Evolutionary conservation across 2,329 filamentous ascomycete species (phyloP).

Genomic region (Chaetomium sp.): DNA sequence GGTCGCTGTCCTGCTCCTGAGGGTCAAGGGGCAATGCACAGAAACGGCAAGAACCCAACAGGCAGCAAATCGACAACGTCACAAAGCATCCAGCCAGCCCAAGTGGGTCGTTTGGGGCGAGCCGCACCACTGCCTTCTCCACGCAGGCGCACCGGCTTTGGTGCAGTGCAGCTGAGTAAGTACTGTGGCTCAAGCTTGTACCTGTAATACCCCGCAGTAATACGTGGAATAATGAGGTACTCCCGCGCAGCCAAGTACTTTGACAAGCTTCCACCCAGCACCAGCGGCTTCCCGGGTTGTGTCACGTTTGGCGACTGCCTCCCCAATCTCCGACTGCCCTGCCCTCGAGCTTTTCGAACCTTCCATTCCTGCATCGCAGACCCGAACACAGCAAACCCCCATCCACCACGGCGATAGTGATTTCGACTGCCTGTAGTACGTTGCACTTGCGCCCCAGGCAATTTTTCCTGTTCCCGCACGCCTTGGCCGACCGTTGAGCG

Average conservation of each 20-base stretch:
- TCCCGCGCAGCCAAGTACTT: constrained; percentile 20
- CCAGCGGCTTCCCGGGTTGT: constrained; percentile 25
- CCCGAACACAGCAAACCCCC: constrained; percentile 17
- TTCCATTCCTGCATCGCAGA: constrained; percentile 26
- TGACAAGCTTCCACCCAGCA: constrained; percentile 24
- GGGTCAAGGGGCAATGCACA: neutral
- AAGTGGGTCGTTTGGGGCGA: constrained; percentile 26
- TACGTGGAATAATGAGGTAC: neutral
- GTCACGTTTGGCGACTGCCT: constrained; percentile 34
- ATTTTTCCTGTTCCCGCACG: constrained; percentile 7
- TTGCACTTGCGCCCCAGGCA: constrained; percentile 11
- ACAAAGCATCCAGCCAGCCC: constrained; percentile 32
- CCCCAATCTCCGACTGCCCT: constrained; percentile 27
- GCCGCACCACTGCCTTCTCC: constrained; percentile 18
- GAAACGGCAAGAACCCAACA: constrained; percentile 25
- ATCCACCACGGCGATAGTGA: constrained; percentile 18
- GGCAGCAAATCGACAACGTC: constrained; percentile 40
- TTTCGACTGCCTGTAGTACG: constrained; percentile 11
- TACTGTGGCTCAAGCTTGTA: constrained; percentile 17
- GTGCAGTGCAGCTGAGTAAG: constrained; percentile 14
- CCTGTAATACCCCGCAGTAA: neutral
- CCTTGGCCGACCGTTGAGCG: constrained; percentile 28
- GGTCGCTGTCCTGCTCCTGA: constrained; percentile 1
- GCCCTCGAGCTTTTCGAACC: constrained; percentile 27
- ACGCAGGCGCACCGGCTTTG: constrained; percentile 8